Conservation (phyloP, 2,329 filamentous ascomycete genomes). For the Pseudocercospora cruenta region DNA sequence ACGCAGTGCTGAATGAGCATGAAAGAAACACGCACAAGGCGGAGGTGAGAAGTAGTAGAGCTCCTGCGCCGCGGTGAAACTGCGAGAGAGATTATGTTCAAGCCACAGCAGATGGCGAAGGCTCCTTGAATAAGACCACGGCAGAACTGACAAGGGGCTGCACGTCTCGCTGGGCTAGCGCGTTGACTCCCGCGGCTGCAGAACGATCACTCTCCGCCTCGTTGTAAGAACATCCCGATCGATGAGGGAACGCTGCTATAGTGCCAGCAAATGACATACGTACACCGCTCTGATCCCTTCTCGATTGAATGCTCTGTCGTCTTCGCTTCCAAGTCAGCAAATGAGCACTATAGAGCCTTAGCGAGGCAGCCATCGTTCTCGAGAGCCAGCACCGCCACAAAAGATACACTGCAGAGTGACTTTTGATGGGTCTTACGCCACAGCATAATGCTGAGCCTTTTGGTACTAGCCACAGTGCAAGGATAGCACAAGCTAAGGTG, state of each 20-base stretch:
- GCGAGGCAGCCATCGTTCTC: neutral
- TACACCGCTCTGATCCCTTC: slow-evolving; percentile 11
- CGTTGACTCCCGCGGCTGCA: slow-evolving; percentile 19
- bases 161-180: slow-evolving; percentile 14
- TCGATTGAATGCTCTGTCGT: neutral
- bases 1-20: slow-evolving; percentile 22
- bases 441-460: neutral
- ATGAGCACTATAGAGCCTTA: neutral
- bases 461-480: neutral
- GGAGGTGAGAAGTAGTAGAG: slow-evolving; percentile 14
- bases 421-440: neutral
- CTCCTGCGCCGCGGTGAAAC: slow-evolving; percentile 27
- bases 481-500: neutral
- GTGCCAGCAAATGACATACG: slow-evolving; percentile 7
- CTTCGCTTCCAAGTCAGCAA: slow-evolving; percentile 2
- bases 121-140: slow-evolving; percentile 19
- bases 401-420: neutral
- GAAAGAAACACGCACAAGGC: slow-evolving; percentile 16
- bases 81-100: slow-evolving; percentile 25
- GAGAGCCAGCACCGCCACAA: slow-evolving; percentile 4
- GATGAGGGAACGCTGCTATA: slow-evolving; percentile 22
- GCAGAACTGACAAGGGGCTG: slow-evolving; percentile 12
- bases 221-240: slow-evolving; percentile 13
- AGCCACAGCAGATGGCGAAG: slow-evolving; percentile 27
- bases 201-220: slow-evolving; percentile 12